phyloP scores from a whole-genome alignment of 192 early-diverging fungal species.

The Chytriomyces sp. region DNA sequence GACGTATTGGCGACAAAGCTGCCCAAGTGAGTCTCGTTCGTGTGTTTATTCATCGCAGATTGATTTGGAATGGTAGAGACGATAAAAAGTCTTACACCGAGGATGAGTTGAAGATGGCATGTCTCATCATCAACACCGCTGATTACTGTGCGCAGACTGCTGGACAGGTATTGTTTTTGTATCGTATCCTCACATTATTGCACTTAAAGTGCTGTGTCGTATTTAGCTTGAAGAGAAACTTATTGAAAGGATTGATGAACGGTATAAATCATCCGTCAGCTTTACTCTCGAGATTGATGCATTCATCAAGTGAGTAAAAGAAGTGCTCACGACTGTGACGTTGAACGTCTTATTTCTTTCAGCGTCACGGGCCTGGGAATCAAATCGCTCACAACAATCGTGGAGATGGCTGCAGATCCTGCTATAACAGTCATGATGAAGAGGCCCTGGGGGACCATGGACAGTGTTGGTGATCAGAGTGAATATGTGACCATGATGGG shows the following conservation, averaged over 20 bases:
- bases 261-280: constrained; percentile 68
- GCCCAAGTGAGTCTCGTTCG: constrained; percentile 57
- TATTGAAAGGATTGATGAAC: constrained; percentile 75
- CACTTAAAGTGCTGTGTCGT: background rate
- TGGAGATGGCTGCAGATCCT: constrained; percentile 71
- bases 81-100: constrained; percentile 63
- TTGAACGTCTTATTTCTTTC: background rate
- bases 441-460: constrained; percentile 77
- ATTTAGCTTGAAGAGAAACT: constrained; percentile 86
- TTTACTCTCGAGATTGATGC: constrained; percentile 76
- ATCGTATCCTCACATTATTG: background rate
- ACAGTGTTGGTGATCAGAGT: constrained; percentile 93
- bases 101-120: constrained; percentile 72
- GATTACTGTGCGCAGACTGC: constrained; percentile 92
- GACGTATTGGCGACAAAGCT: constrained; percentile 72
- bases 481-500: constrained; percentile 77
- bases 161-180: constrained; percentile 59
- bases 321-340: background rate
- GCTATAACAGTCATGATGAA: constrained; percentile 73
- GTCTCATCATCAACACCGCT: constrained; percentile 87
- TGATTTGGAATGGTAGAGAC: constrained; percentile 44
- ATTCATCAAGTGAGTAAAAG: constrained; percentile 74
- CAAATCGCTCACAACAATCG: constrained; percentile 63
- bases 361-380: constrained; percentile 65
- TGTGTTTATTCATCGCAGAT: background rate